Evolutionary conservation across 208 protist species (phyloP), one percentile per base, ranked within the genome.

Genomic region (Acanthamoeba culbertsoni): DNA sequence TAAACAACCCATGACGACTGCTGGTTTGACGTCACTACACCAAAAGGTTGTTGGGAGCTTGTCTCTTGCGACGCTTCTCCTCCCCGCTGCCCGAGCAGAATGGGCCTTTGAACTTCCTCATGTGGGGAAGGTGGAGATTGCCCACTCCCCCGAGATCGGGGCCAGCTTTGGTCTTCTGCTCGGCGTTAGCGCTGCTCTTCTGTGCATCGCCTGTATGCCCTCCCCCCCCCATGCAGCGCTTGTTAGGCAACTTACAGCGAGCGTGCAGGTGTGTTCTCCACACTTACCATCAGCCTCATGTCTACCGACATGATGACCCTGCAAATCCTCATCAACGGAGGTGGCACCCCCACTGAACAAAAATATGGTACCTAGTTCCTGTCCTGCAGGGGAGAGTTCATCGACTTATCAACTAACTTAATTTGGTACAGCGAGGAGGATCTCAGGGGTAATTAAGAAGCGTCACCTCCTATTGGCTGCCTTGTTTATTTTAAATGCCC

Each of bases 241-340:
- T 59, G 16, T 23, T n/a, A n/a, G n/a, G n/a, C 14, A n/a, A n/a
- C 51, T 59, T 14, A n/a, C 51, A 59, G 23, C 51, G 23, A n/a
- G 16, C 51, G 23, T 59, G 48, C 46, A 92, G 86, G 86, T 28
- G 26, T 95, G 31, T 95, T 96, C 88, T 95, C 93, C 2, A 95
- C 95, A 16, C 86, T 97, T 10, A 97, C 96, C 6, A 95, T 97
- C 28, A 95, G 96, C 3, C 71, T 97, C 33, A 89, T 97, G 68
- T 96, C 96, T 33, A 86, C 95, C 4, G 94, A 96, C 51, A 57
- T 91, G 26, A 96, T 93, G 65, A 79, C 26, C 1, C 55, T 97
- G 8, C 53, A 91, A 23, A 31, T 95, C 5, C 82, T 96, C 14
- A 75, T 91, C 57, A 93, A 95, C 40, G 75, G 93, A 6, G 93